phyloP scores from a whole-genome alignment of 2,329 filamentous ascomycete genomes.

The Alternaria infectoria region DNA sequence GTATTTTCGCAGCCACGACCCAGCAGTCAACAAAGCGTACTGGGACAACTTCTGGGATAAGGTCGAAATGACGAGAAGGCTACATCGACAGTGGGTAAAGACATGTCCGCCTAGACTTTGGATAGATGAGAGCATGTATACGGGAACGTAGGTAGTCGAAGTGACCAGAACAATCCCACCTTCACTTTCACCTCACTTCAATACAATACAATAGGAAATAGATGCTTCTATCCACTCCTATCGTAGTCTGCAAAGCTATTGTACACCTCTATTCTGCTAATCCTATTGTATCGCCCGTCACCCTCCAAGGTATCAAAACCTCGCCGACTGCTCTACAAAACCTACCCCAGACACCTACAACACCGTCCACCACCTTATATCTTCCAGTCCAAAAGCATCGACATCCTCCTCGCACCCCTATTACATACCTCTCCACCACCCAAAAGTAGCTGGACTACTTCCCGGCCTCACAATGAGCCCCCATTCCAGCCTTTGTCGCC shows the following conservation, averaged over 20 bases:
- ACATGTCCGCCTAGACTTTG: background rate
- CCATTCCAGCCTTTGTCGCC: background rate
- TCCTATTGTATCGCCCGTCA: background rate
- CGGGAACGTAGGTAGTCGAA: background rate
- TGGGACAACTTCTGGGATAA: slow-evolving; percentile 47
- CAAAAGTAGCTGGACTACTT: background rate
- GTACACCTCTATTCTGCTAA: background rate
- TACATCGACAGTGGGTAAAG: background rate
- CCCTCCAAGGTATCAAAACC: background rate
- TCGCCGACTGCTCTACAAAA: background rate
- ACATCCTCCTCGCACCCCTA: background rate
- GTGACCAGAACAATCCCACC: background rate
- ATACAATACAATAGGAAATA: background rate
- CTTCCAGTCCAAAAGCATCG: accelerated
- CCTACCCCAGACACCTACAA: background rate
- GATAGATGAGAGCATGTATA: slow-evolving; percentile 1
- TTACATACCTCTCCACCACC: background rate
- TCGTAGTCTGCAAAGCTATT: background rate
- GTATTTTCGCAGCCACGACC: background rate
- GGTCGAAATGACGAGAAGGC: background rate
- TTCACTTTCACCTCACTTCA: background rate
- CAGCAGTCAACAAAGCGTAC: background rate
- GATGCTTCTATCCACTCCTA: background rate
- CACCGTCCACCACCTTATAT: no score
- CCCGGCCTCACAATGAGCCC: background rate